phyloP scores from a whole-genome alignment of 768 basidiomycete species.

The Pholiota microspora region DNA sequence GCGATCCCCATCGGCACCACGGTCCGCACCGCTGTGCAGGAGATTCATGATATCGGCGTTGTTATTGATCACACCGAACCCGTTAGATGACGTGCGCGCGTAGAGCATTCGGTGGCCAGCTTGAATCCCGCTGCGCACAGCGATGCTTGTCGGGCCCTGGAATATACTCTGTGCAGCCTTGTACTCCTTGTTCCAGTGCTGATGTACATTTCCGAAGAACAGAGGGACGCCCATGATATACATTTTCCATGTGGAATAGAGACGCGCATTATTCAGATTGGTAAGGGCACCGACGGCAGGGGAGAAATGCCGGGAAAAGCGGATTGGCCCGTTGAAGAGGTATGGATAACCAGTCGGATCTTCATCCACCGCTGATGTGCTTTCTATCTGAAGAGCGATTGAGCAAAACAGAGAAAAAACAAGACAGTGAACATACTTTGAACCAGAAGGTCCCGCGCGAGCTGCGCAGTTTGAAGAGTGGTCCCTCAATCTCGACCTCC shows the following conservation, averaged over 20 bases:
- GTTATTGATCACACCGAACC: slow-evolving; percentile 56
- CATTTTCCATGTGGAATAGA: slow-evolving; percentile 82
- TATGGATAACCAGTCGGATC: slow-evolving; percentile 48
- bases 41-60: slow-evolving; percentile 48
- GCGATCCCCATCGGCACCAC: slow-evolving; percentile 4
- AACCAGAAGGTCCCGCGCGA: slow-evolving; percentile 66
- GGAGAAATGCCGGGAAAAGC: slow-evolving; percentile 69
- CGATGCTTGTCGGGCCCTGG: slow-evolving; percentile 53
- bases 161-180: slow-evolving; percentile 74
- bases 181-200: slow-evolving; percentile 68
- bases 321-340: slow-evolving; percentile 71
- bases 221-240: slow-evolving; percentile 58
- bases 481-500: slow-evolving; percentile 61
- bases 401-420: not conserved
- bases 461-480: slow-evolving; percentile 36
- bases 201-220: slow-evolving; percentile 58
- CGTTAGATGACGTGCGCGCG: slow-evolving; percentile 60
- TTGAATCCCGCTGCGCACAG: slow-evolving; percentile 67
- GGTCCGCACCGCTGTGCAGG: slow-evolving; percentile 43
- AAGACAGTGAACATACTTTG: slow-evolving; percentile 40
- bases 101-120: slow-evolving; percentile 75
- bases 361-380: slow-evolving; percentile 38
- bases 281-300: slow-evolving; percentile 66
- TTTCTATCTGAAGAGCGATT: slow-evolving; percentile 46
- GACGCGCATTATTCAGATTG: slow-evolving; percentile 54